Percentiles rank a stretch among this genome's conserved stretches.
Conservation (phyloP, 768 basidiomycete species). For the Trametes meyenii region DNA sequence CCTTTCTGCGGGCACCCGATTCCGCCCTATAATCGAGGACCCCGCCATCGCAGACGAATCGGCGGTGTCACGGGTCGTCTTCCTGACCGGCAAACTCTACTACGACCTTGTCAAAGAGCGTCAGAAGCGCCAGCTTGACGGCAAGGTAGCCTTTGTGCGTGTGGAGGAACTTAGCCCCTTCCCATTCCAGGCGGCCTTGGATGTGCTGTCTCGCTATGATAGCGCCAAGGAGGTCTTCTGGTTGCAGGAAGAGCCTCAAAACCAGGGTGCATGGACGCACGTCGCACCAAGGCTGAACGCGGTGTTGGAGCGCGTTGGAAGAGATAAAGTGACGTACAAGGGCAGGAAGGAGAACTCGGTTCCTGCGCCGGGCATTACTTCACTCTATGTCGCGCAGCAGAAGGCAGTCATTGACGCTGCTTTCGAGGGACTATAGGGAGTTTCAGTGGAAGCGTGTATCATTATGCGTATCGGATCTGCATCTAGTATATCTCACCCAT, state of each 20-base stretch:
- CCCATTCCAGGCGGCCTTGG: constrained; percentile 63
- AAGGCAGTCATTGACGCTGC: constrained; percentile 57
- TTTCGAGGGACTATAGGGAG: constrained; percentile 42
- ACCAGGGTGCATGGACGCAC: constrained; percentile 82
- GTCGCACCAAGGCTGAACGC: constrained; percentile 57
- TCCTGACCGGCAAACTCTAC: constrained; percentile 84
- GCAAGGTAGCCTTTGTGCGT: constrained; percentile 67
- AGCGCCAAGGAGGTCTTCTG: constrained; percentile 52
- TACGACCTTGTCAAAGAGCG: constrained; percentile 84
- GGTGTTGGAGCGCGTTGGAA: constrained; percentile 47
- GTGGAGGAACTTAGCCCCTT: constrained; percentile 89
- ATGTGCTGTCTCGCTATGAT: constrained; percentile 50
- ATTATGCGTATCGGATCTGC: neutral
- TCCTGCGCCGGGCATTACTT: constrained; percentile 77
- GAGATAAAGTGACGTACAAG: constrained; percentile 48
- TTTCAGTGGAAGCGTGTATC: neutral
- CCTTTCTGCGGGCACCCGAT: constrained; percentile 57
- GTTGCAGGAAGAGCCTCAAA: constrained; percentile 88
- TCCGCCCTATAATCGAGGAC: constrained; percentile 71
- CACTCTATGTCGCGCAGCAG: constrained; percentile 68
- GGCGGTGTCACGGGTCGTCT: constrained; percentile 62
- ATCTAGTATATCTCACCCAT: too few relatives aligned
- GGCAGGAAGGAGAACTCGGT: constrained; percentile 75
- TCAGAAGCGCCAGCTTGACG: constrained; percentile 46
- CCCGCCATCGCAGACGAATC: constrained; percentile 36